Conservation (phyloP, 2,329 filamentous ascomycete genomes). For the Hymenoscyphus fructigenus region DNA sequence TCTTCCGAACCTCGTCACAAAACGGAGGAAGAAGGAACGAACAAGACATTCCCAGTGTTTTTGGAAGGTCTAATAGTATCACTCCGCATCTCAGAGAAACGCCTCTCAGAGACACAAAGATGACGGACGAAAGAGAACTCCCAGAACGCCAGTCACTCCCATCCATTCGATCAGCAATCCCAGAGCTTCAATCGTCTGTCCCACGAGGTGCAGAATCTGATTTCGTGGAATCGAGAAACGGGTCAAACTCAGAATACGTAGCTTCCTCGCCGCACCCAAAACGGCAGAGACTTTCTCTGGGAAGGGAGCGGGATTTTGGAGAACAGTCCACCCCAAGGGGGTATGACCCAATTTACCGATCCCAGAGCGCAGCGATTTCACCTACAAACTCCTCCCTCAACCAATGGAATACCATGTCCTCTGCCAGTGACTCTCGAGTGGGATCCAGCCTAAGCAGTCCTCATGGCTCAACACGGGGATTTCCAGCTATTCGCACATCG, state of each 20-base stretch:
- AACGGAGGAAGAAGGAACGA: neutral
- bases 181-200: neutral
- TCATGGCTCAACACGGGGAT: neutral
- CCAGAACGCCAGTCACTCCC: neutral
- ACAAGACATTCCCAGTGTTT: neutral
- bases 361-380: neutral
- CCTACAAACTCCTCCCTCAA: neutral
- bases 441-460: slow-evolving; percentile 1
- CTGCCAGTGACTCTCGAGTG: neutral
- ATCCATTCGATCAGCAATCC: slow-evolving; percentile 3
- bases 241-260: neutral
- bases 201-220: neutral
- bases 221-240: neutral
- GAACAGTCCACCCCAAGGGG: neutral
- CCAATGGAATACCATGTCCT: neutral
- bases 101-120: neutral
- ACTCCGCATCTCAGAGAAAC: neutral
- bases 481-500: neutral
- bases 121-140: neutral
- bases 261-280: neutral
- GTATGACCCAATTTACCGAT: neutral
- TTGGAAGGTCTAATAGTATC: neutral
- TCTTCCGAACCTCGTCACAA: neutral
- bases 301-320: neutral
- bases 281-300: neutral